Conservation (phyloP, 768 basidiomycete species). For the Stropharia rugosoannulata region DNA sequence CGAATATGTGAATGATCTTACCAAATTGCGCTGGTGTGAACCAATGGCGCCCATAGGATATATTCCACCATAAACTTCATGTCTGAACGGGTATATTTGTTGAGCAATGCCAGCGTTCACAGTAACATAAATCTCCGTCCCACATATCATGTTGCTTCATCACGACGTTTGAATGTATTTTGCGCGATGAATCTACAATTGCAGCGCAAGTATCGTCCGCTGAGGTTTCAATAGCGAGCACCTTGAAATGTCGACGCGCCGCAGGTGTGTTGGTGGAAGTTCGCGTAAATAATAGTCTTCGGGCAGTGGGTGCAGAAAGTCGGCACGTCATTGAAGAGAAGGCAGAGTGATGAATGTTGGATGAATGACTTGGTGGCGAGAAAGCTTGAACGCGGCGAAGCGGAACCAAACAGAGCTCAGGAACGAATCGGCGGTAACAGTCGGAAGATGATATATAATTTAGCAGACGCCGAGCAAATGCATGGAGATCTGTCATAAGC, state of each 20-base stretch:
- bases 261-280: not conserved
- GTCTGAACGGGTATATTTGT: slow-evolving; percentile 32
- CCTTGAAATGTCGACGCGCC: slow-evolving; percentile 44
- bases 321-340: too few relatives aligned
- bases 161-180: slow-evolving; percentile 83
- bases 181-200: slow-evolving; percentile 68
- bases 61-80: slow-evolving; percentile 68
- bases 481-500: not conserved
- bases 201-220: slow-evolving; percentile 95
- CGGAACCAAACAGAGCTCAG: slow-evolving; percentile 3
- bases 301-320: not conserved
- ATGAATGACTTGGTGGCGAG: too few relatives aligned
- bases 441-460: not conserved
- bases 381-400: not conserved
- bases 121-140: slow-evolving; percentile 17
- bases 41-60: slow-evolving; percentile 75
- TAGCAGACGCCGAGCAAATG: not conserved
- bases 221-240: slow-evolving; percentile 81
- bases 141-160: slow-evolving; percentile 75
- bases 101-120: not conserved
- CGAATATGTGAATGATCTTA: slow-evolving; percentile 20
- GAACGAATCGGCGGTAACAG: not conserved
- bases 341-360: not conserved
- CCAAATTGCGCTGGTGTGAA: slow-evolving; percentile 81
- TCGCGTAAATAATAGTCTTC: not conserved